phyloP scores from a whole-genome alignment of 2,329 filamentous ascomycete species.

The Microcera coccophila region DNA sequence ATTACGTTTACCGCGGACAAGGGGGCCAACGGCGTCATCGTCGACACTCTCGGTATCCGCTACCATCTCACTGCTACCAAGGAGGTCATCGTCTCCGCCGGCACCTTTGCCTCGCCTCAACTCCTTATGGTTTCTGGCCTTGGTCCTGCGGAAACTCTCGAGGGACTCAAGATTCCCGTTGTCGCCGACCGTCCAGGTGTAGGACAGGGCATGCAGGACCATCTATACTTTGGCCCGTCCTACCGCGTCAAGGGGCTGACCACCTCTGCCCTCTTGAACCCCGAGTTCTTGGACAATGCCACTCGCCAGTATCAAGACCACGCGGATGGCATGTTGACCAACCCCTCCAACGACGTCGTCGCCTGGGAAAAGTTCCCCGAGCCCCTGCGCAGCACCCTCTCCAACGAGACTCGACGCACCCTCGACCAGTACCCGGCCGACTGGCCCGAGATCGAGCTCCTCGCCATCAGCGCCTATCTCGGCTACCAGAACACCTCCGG shows the following conservation, averaged over 20 bases:
- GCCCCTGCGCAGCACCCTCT: constrained; percentile 16
- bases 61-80: constrained; percentile 39
- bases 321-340: constrained; percentile 19
- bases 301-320: constrained; percentile 14
- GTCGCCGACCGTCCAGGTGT: constrained; percentile 52
- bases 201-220: constrained; percentile 55
- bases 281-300: constrained; percentile 11
- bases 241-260: constrained; percentile 22
- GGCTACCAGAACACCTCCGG: too few relatives aligned
- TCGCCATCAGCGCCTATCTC: constrained; percentile 20
- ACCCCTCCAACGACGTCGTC: constrained; percentile 22
- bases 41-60: constrained; percentile 30
- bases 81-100: constrained; percentile 46
- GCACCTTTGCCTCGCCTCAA: constrained; percentile 50
- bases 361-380: constrained; percentile 26
- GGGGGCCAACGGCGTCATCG: constrained; percentile 63
- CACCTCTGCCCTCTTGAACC: constrained; percentile 16
- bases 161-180: constrained; percentile 35
- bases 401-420: constrained; percentile 10
- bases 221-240: too few relatives aligned
- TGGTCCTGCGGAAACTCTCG: constrained; percentile 38
- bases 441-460: constrained; percentile 19
- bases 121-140: constrained; percentile 47
- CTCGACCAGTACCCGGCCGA: constrained; percentile 12
- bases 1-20: too few relatives aligned